phyloP scores from a whole-genome alignment of 1,284 basidiomycete genomes.

The Puccinia hordei region DNA sequence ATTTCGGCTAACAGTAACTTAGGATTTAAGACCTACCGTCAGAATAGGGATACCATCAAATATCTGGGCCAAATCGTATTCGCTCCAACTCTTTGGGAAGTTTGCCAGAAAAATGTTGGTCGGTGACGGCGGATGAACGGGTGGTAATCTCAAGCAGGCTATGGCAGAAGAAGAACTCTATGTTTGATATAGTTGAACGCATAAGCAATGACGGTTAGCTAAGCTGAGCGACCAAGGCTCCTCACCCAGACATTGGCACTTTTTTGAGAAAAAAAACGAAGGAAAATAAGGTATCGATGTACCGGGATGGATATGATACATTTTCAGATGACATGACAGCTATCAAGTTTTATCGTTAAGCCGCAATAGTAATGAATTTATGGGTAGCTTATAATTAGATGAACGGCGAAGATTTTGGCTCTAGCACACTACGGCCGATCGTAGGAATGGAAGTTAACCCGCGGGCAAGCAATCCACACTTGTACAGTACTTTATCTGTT shows the following conservation, averaged over 20 bases:
- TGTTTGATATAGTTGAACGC: not conserved
- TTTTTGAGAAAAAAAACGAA: not conserved
- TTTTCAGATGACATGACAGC: not conserved
- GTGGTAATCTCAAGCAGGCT: constrained; percentile 26
- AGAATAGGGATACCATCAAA: constrained; percentile 46
- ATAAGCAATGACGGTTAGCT: not conserved
- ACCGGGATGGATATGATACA: not conserved
- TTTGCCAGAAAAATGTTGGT: constrained; percentile 46
- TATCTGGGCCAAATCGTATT: constrained; percentile 39
- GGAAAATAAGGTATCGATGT: constrained; percentile 6
- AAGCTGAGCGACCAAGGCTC: not conserved
- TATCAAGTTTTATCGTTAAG: not conserved
- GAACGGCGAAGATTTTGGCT: not conserved
- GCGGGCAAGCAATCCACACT: constrained; percentile 21
- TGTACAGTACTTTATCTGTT: not conserved
- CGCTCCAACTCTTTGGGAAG: constrained; percentile 46
- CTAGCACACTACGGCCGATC: not conserved
- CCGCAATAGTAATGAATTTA: not conserved
- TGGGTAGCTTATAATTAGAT: not conserved
- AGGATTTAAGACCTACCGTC: constrained; percentile 17
- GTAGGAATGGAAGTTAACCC: not conserved
- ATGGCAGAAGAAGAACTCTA: constrained; percentile 47
- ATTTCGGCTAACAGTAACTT: not conserved
- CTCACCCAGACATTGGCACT: not conserved
- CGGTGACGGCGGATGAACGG: constrained; percentile 32